phyloP scores from a whole-genome alignment of 2,329 filamentous ascomycete species.

The Pseudocercospora fijiensis region DNA sequence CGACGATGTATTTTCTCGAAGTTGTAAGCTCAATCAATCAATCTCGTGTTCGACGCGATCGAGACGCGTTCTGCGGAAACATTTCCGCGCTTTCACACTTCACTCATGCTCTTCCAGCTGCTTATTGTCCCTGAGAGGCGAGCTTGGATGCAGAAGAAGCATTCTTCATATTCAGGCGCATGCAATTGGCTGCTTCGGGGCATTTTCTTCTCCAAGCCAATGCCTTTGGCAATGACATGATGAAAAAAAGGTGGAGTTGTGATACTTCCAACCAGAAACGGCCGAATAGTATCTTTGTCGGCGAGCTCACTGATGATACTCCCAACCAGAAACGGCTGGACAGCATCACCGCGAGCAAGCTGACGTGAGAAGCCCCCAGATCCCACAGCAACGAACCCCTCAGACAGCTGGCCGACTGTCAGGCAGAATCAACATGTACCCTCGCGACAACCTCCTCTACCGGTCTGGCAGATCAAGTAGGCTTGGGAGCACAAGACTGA shows the following conservation, averaged over 20 bases:
- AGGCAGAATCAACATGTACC: neutral
- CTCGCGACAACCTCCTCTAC: neutral
- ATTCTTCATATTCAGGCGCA: neutral
- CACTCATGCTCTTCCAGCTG: neutral
- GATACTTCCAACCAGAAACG: neutral
- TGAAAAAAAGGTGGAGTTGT: neutral
- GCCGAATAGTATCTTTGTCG: neutral
- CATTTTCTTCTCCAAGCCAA: neutral
- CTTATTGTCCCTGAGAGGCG: neutral
- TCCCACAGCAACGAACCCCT: neutral
- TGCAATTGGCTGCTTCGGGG: neutral
- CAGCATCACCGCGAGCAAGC: neutral
- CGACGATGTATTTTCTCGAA: neutral
- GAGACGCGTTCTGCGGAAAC: conserved; percentile 2
- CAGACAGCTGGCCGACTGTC: conserved; percentile 1
- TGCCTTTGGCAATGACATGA: neutral
- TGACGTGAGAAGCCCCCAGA: neutral
- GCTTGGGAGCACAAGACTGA: neutral
- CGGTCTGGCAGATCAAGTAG: neutral
- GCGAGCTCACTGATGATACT: neutral
- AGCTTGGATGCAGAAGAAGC: neutral
- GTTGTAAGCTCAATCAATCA: neutral
- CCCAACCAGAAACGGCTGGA: neutral
- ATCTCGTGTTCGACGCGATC: neutral
- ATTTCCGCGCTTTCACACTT: conserved; percentile 1